A percentile compares a stretch with the other conserved stretches of the same genome.
Conservation (phyloP, 352 stramenopile genomes). For the Globisporangium orthogonon region DNA sequence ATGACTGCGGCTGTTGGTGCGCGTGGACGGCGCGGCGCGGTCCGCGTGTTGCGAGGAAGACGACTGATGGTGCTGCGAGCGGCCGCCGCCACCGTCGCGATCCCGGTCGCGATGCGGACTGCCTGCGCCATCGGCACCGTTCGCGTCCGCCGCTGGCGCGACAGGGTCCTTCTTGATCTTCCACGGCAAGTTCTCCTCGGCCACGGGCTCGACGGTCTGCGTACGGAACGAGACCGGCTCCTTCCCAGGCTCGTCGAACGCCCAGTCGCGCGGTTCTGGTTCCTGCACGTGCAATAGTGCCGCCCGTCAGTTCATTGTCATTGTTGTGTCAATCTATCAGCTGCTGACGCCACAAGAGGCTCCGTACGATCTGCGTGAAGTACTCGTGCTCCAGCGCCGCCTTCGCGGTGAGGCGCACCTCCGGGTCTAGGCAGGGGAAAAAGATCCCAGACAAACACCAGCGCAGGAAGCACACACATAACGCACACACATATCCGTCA, state of each 20-base stretch:
- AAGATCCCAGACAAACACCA: background rate
- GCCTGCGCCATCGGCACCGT: constrained; percentile 13
- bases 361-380: constrained; percentile 85
- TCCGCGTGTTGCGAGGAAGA: constrained; percentile 12
- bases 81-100: constrained; percentile 17
- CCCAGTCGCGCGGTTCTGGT: constrained; percentile 79
- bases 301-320: background rate
- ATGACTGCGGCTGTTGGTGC: constrained; percentile 30
- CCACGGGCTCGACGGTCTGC: constrained; percentile 68
- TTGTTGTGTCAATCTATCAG: background rate
- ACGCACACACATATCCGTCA: background rate
- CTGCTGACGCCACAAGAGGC: background rate
- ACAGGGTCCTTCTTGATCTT: constrained; percentile 51
- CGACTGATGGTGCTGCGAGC: constrained; percentile 14
- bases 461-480: background rate
- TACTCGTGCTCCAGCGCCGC: constrained; percentile 92
- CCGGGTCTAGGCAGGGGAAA: constrained; percentile 50
- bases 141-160: constrained; percentile 12
- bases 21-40: constrained; percentile 15
- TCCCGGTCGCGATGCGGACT: constrained; percentile 25
- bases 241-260: constrained; percentile 83
- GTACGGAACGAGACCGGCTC: constrained; percentile 83
- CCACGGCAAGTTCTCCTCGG: constrained; percentile 68
- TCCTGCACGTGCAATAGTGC: constrained; percentile 27
- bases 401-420: constrained; percentile 86